Evolutionary conservation across 495 filamentous ascomycete species (phyloP).

Genomic region (Polyplosphaeria fusca): DNA sequence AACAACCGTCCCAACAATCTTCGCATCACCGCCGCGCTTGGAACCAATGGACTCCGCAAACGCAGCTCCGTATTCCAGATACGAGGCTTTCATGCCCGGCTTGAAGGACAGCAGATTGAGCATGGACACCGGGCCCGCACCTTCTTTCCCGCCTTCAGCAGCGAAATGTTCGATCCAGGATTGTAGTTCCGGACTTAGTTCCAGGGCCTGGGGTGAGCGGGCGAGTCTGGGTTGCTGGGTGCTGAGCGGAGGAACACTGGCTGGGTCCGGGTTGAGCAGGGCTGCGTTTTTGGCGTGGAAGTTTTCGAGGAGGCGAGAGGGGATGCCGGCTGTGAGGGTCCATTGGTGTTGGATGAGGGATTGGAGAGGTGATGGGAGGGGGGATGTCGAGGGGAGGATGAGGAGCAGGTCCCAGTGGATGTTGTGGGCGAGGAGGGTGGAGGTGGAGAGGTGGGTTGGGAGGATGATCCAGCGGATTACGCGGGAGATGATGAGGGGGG

Average conservation of each 20-base stretch:
- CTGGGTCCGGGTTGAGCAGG: conserved; percentile 45
- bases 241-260: conserved; percentile 43
- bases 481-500: conserved; percentile 49
- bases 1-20: conserved; percentile 61
- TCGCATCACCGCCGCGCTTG: conserved; percentile 56
- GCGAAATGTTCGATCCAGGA: conserved; percentile 46
- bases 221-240: conserved; percentile 38
- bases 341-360: conserved; percentile 43
- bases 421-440: conserved; percentile 46
- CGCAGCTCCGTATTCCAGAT: conserved; percentile 56
- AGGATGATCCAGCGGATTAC: conserved; percentile 57
- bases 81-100: conserved; percentile 50
- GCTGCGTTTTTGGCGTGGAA: conserved; percentile 49
- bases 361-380: conserved; percentile 43
- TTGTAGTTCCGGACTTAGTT: conserved; percentile 51
- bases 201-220: conserved; percentile 51
- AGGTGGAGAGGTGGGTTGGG: conserved; percentile 49
- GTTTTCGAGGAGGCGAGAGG: conserved; percentile 48
- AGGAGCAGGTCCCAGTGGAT: conserved; percentile 58
- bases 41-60: conserved; percentile 54
- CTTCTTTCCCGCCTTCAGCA: conserved; percentile 15
- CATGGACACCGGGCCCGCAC: conserved; percentile 58
- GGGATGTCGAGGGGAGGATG: conserved; percentile 44
- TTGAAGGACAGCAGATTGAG: conserved; percentile 66
- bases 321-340: conserved; percentile 54